These are phyloP conservation scores for Beauveria caledonica DNA, from an alignment of 2,329 filamentous ascomycete genomes.

Conservation along the genomic window DNA sequence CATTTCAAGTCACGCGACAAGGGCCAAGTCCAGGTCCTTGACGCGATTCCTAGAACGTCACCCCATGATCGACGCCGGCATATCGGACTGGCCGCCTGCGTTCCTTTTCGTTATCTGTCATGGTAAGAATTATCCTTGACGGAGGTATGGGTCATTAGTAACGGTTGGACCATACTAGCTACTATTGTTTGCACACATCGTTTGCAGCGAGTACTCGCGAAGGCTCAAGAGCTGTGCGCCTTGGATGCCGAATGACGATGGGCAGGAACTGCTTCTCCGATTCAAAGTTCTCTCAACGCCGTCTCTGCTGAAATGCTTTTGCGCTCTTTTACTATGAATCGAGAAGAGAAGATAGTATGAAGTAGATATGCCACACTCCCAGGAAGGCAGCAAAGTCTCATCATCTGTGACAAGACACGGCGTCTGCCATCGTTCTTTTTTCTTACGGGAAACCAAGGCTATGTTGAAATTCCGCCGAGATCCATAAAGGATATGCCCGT, in stretches of 20 bases:
- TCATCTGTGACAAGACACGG: constrained; percentile 33
- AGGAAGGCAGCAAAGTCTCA: constrained; percentile 29
- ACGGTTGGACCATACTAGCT: not conserved
- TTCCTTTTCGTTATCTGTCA: not conserved
- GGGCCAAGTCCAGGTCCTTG: no score
- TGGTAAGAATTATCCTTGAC: not conserved
- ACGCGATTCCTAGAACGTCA: no score
- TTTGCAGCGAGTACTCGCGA: constrained; percentile 26
- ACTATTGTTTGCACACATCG: constrained; percentile 29
- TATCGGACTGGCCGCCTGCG: no score
- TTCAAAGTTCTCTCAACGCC: constrained; percentile 33
- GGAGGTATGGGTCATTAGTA: not conserved
- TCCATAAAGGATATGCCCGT: constrained; percentile 26
- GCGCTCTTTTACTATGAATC: constrained; percentile 31
- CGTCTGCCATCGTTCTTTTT: constrained; percentile 29
- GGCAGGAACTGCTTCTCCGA: constrained; percentile 39
- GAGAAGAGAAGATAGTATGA: constrained; percentile 26
- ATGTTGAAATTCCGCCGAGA: constrained; percentile 30
- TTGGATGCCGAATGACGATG: constrained; percentile 30
- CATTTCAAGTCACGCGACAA: no score
- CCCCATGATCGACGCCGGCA: no score
- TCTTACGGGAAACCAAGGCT: constrained; percentile 31
- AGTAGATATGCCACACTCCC: constrained; percentile 27
- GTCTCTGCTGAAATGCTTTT: constrained; percentile 33
- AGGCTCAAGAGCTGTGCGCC: constrained; percentile 29